These are phyloP conservation scores for Thelonectria discophora DNA, from an alignment of 2,329 filamentous ascomycete species.

Conservation along the genomic window DNA sequence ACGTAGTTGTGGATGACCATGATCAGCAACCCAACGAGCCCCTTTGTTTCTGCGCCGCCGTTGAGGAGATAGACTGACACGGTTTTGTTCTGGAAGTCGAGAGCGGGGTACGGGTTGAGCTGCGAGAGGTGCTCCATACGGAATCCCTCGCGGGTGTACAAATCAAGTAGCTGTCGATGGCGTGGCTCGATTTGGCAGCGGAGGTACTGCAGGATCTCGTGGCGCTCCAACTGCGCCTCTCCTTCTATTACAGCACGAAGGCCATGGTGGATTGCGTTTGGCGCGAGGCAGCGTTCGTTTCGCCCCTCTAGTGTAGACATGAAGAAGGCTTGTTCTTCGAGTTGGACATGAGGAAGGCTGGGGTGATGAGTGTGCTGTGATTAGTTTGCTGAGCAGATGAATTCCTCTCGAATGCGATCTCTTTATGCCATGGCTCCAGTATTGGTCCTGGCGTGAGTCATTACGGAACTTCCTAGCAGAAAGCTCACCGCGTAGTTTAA, in stretches of 20 bases:
- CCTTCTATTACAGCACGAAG: background rate
- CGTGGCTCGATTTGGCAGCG: background rate
- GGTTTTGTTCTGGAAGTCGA: constrained; percentile 8
- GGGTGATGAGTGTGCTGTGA: no score
- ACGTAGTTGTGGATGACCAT: constrained; percentile 10
- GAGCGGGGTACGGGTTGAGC: background rate
- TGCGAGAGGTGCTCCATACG: background rate
- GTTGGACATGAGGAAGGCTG: no score
- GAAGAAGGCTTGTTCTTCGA: no score
- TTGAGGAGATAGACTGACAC: constrained; percentile 7
- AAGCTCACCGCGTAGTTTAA: no score
- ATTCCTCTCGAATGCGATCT: no score
- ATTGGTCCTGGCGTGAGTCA: no score
- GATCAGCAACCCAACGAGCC: background rate
- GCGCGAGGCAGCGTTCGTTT: background rate
- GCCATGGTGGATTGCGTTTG: background rate
- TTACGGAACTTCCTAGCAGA: no score
- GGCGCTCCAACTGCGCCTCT: background rate
- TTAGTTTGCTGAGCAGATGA: no score
- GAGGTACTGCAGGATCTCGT: background rate
- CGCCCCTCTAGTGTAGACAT: no score
- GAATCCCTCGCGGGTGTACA: background rate
- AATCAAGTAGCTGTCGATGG: background rate
- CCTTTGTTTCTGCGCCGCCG: background rate
- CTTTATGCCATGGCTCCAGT: no score